A percentile compares a stretch with the other conserved stretches of the same genome.
Conservation (phyloP, 176 grass and related monocot genomes). For the Bromus sterilis region DNA sequence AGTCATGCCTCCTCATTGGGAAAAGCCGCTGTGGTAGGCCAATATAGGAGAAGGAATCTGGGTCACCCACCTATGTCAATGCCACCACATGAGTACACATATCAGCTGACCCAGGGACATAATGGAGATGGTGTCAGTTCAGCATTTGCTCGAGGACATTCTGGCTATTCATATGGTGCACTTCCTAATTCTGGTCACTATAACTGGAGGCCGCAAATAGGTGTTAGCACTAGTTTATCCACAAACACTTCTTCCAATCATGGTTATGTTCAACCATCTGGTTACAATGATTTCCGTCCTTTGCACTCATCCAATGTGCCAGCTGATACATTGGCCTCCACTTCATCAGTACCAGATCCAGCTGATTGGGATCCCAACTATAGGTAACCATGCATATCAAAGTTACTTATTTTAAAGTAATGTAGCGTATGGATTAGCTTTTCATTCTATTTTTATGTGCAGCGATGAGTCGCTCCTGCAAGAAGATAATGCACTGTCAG, state of each 20-base stretch:
- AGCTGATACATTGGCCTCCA: constrained; percentile 48
- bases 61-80: constrained; percentile 53
- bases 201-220: constrained; percentile 64
- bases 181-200: constrained; percentile 49
- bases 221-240: constrained; percentile 34
- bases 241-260: constrained; percentile 30
- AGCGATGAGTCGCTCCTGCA: constrained; percentile 93
- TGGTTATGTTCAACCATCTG: constrained; percentile 50
- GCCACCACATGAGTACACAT: constrained; percentile 62
- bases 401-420: constrained; percentile 24
- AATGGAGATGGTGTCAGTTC: constrained; percentile 37
- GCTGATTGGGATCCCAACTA: constrained; percentile 96
- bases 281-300: constrained; percentile 15
- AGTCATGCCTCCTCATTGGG: constrained; percentile 55
- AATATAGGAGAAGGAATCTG: constrained; percentile 70
- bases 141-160: constrained; percentile 33
- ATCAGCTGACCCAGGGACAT: constrained; percentile 41
- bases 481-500: constrained; percentile 60
- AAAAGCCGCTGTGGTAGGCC: constrained; percentile 65
- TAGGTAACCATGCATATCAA: constrained; percentile 48
- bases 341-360: constrained; percentile 63
- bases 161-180: constrained; percentile 43
- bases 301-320: constrained; percentile 25
- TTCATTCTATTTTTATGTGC: constrained; percentile 21
- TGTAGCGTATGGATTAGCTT: background rate